A percentile compares a stretch with the other conserved stretches of the same genome.
Conservation (phyloP, 2,329 filamentous ascomycete genomes). For the Epichloe bromicola region DNA sequence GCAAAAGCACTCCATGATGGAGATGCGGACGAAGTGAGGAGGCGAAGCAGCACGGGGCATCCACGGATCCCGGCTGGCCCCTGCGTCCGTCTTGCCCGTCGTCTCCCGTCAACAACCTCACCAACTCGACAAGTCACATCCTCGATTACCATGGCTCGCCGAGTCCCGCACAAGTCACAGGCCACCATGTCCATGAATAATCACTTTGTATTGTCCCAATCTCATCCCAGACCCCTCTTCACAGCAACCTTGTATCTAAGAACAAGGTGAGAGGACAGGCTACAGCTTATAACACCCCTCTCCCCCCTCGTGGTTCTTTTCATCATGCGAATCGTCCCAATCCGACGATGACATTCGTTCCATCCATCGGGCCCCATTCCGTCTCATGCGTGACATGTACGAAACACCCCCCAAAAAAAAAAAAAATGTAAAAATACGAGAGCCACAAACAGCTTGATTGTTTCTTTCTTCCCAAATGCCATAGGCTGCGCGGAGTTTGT, state of each 20-base stretch:
- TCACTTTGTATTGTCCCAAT: neutral
- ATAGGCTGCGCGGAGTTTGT: slow-evolving; percentile 1
- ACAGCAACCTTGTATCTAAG: neutral
- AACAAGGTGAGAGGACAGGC: neutral
- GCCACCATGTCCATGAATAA: neutral
- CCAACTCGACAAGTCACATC: too few species aligned
- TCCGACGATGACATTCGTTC: neutral
- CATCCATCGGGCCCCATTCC: neutral
- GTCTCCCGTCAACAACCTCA: too few species aligned
- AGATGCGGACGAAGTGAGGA: too few species aligned
- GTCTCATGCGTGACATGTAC: neutral
- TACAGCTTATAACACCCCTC: neutral
- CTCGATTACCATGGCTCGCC: too few species aligned
- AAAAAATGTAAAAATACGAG: neutral
- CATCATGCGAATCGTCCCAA: neutral
- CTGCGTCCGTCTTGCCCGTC: too few species aligned
- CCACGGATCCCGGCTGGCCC: too few species aligned
- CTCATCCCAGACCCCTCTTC: neutral
- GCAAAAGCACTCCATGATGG: too few species aligned
- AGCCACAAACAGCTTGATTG: neutral
- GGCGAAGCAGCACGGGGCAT: too few species aligned
- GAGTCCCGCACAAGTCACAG: neutral
- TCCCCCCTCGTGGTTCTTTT: neutral
- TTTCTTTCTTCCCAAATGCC: neutral
- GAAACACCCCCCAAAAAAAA: neutral